Evolutionary conservation across 805 yeast genomes (phyloP).

Genomic region (Ogataea minuta): DNA sequence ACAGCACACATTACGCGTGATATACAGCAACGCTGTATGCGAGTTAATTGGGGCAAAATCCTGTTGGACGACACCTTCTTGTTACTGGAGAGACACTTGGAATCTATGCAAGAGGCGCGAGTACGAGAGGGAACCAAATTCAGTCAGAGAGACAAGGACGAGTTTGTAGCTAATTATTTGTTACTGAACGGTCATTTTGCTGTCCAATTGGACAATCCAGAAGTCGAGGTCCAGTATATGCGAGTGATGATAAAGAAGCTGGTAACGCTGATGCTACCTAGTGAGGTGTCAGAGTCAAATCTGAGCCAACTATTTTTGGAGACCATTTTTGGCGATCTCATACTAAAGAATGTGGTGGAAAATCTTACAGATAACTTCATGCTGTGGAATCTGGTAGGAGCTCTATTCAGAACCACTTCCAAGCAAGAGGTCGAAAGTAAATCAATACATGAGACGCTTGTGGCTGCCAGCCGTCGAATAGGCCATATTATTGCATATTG

Average conservation of each 20-base stretch:
- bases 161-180: constrained; percentile 17
- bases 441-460: constrained; percentile 13
- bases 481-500: constrained; percentile 31
- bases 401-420: constrained; percentile 13
- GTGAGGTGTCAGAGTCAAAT: constrained; percentile 39
- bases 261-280: constrained; percentile 38
- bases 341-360: constrained; percentile 40
- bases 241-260: constrained; percentile 36
- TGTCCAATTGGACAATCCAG: constrained; percentile 14
- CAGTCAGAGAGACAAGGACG: constrained; percentile 6
- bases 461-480: constrained; percentile 15
- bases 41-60: constrained; percentile 36
- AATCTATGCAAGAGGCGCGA: constrained; percentile 11
- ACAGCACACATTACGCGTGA: constrained; percentile 40
- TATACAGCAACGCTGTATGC: constrained; percentile 35
- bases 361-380: constrained; percentile 52
- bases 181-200: constrained; percentile 25
- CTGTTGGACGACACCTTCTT: constrained; percentile 46
- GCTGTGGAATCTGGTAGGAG: constrained; percentile 43
- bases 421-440: background rate
- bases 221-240: constrained; percentile 34
- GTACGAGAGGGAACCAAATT: constrained; percentile 19
- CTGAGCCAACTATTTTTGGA: constrained; percentile 39
- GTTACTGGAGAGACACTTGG: constrained; percentile 34
- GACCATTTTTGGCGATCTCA: constrained; percentile 41